A percentile compares a stretch with the other conserved stretches of the same genome.
Conservation (phyloP, 345 rosid genomes). For the Raphanus raphanistrum region DNA sequence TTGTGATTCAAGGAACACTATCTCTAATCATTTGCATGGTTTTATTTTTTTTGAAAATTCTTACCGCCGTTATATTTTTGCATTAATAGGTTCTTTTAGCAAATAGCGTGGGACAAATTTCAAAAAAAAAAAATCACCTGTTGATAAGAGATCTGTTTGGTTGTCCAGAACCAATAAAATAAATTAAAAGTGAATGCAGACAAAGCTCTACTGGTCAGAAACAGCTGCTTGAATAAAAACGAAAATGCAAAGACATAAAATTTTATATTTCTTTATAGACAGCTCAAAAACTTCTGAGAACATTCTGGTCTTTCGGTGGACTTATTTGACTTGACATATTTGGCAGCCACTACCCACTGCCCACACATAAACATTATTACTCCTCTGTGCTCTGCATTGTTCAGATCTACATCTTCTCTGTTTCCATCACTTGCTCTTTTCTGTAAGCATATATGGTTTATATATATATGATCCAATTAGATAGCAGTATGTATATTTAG, state of each 20-base stretch:
- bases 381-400: constrained; percentile 9
- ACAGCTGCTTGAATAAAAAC: constrained; percentile 16
- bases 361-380: constrained; percentile 4
- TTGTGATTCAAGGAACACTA: background rate
- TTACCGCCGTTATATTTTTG: background rate
- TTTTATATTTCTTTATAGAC: background rate
- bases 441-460: constrained; percentile 9
- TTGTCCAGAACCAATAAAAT: background rate
- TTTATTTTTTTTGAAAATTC: no score
- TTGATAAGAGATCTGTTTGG: background rate
- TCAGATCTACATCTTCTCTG: constrained; percentile 26
- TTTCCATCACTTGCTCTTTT: constrained; percentile 25
- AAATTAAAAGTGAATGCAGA: background rate
- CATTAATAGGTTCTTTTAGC: background rate
- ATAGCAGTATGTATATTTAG: background rate
- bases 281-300: background rate
- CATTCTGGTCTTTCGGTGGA: background rate
- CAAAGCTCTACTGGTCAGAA: constrained; percentile 11
- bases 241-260: constrained; percentile 20
- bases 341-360: background rate
- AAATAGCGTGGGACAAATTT: background rate
- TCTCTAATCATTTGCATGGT: background rate
- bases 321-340: background rate
- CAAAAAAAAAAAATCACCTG: background rate
- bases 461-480: background rate